These are phyloP conservation scores for Capronia epimyces DNA, from an alignment of 2,329 filamentous ascomycete genomes.

Conservation along the genomic window DNA sequence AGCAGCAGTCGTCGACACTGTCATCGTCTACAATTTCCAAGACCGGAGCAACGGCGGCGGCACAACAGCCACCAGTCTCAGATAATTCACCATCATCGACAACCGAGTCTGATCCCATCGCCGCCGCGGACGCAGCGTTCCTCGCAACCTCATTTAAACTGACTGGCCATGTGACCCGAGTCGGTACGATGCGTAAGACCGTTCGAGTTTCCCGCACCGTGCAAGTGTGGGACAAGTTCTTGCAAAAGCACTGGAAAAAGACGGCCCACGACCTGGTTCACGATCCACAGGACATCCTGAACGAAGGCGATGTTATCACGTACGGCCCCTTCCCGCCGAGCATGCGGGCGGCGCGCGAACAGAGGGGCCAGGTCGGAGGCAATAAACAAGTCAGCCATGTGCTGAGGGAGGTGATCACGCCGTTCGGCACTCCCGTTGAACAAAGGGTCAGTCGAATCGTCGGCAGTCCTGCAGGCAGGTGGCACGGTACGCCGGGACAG, in stretches of 20 bases:
- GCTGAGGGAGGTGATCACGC: constrained; percentile 23
- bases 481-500: constrained; percentile 15
- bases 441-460: constrained; percentile 7
- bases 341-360: constrained; percentile 10
- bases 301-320: constrained; percentile 27
- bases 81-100: not conserved
- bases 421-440: constrained; percentile 23
- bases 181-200: constrained; percentile 19
- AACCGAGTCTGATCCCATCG: not conserved
- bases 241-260: constrained; percentile 26
- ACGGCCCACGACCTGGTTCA: constrained; percentile 22
- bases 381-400: constrained; percentile 17
- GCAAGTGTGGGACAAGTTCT: constrained; percentile 21
- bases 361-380: constrained; percentile 6
- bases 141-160: constrained; percentile 2
- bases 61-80: not conserved
- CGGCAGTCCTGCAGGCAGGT: constrained; percentile 11
- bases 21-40: not conserved
- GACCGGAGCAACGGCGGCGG: not conserved
- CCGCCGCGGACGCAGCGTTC: constrained; percentile 4
- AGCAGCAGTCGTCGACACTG: not conserved
- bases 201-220: constrained; percentile 17
- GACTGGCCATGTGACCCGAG: constrained; percentile 13
- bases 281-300: constrained; percentile 23
- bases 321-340: constrained; percentile 19